A percentile compares a stretch with the other conserved stretches of the same genome.
Conservation (phyloP, 148 eudicot genomes). For the Camellia sinensis region DNA sequence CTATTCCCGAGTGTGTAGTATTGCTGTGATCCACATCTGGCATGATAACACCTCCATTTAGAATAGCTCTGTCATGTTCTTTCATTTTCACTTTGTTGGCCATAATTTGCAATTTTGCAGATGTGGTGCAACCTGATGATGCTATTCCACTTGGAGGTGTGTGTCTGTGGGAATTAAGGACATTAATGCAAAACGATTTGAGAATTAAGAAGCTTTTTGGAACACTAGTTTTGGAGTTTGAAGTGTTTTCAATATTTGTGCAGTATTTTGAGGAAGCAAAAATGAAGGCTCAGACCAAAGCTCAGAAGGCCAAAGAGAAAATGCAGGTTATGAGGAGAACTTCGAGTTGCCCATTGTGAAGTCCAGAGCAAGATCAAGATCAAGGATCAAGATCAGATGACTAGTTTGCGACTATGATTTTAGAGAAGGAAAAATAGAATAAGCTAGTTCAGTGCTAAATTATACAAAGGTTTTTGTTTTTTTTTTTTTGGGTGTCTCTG, state of each 20-base stretch:
- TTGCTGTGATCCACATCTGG: not conserved
- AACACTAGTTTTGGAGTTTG: not conserved
- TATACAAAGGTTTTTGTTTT: not conserved
- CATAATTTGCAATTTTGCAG: constrained; percentile 15
- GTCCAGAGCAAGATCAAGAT: not conserved
- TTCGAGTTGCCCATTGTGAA: constrained; percentile 42
- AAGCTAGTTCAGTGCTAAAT: not conserved
- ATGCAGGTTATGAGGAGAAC: constrained; percentile 43
- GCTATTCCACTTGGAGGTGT: constrained; percentile 19
- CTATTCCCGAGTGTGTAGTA: too few relatives aligned
- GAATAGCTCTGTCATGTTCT: constrained; percentile 3
- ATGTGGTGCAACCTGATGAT: constrained; percentile 5
- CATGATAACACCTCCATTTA: constrained; percentile 14
- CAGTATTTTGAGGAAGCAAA: constrained; percentile 48
- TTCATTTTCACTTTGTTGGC: not conserved
- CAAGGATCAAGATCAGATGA: not conserved
- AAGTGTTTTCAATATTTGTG: not conserved
- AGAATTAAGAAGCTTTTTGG: too few relatives aligned
- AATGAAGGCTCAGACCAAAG: constrained; percentile 35
- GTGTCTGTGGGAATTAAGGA: not conserved
- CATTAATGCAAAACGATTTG: not conserved
- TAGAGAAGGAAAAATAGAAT: not conserved
- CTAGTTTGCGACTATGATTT: not conserved
- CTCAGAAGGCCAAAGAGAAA: constrained; percentile 38
- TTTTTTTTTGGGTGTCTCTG: too few relatives aligned